Conservation (phyloP, 768 basidiomycete species). For the Candolleomyces efflorescens region DNA sequence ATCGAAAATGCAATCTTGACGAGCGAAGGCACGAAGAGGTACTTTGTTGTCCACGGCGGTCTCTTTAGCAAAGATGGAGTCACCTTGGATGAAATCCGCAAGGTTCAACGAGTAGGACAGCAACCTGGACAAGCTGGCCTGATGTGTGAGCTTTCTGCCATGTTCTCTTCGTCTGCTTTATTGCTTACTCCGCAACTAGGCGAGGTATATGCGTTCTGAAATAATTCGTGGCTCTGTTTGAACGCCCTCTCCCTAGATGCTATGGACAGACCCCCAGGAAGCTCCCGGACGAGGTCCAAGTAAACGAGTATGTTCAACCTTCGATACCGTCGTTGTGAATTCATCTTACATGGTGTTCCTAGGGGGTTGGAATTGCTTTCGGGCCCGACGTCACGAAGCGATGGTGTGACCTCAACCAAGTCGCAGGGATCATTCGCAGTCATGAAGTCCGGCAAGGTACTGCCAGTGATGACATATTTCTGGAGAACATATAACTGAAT, state of each 20-base stretch:
- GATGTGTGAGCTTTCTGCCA: constrained; percentile 67
- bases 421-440: constrained; percentile 88
- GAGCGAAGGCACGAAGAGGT: constrained; percentile 77
- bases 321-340: constrained; percentile 6
- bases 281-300: constrained; percentile 87
- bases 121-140: constrained; percentile 95
- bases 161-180: constrained; percentile 8
- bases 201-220: constrained; percentile 43
- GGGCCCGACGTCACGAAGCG: constrained; percentile 89
- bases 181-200: constrained; percentile 32
- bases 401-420: constrained; percentile 85
- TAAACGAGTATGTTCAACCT: constrained; percentile 66
- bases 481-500: neutral
- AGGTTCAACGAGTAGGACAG: constrained; percentile 78
- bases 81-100: constrained; percentile 89
- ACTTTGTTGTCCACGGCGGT: constrained; percentile 95
- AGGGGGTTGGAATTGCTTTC: constrained; percentile 96
- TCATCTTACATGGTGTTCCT: constrained; percentile 11
- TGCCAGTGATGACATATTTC: neutral
- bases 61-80: constrained; percentile 94
- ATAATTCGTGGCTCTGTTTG: neutral
- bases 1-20: constrained; percentile 65
- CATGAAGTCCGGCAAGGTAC: constrained; percentile 93
- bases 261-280: constrained; percentile 97
- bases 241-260: constrained; percentile 43